Base-by-base conservation (phyloP, 2,329 filamentous ascomycete genomes). In the Ramichloridium luteum region DNA sequence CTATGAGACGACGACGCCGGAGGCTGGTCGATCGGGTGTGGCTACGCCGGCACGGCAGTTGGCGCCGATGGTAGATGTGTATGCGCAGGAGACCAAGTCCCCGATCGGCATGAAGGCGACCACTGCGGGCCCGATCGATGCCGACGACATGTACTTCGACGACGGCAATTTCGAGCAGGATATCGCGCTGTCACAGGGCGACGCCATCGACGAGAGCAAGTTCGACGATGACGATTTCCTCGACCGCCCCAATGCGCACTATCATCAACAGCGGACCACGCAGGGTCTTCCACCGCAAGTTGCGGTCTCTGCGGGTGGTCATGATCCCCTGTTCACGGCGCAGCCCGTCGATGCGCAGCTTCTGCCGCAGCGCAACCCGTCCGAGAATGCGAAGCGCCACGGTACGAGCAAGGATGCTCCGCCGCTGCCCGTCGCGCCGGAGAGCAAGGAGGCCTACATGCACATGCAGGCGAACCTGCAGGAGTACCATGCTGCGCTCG, bases 401-500 rank as follows among this genome's bases (percentile, higher is more conserved):
- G 50, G 50, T n/a, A 25, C 47, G 9, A 50, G 49, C 30, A 42
- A 38, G 11, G 36, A 36, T 32, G 68, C 69, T 35, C 70, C 73
- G 5, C 65, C 60, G 4, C 65, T 66, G 41, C 74, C 68, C 13
- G 72, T 41, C 44, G 47, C 25, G 56, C 47, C 35, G 44, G 44
- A 46, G 40, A 53, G 46, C 48, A 53, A 30, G 20, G 41, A 30
- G 28, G 43, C 40, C 2, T 28, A 37, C 26, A 15, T 61, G 22
- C 48, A 69, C 22, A 69, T 67, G 14, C 64, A 71, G 46, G 62
- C 67, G 20, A 74, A 69, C 35, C 60, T 80, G 13, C 74, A 74
- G 25, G 78, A 74, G 1, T 88, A 94, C 48, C 85, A 93, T 50
- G 79, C 79, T 31, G 84, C 85, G 1, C 65, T 96, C 4, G 84